Evolutionary conservation across 192 early-diverging fungal species (phyloP).

Genomic region (Entomortierella beljakovae): DNA sequence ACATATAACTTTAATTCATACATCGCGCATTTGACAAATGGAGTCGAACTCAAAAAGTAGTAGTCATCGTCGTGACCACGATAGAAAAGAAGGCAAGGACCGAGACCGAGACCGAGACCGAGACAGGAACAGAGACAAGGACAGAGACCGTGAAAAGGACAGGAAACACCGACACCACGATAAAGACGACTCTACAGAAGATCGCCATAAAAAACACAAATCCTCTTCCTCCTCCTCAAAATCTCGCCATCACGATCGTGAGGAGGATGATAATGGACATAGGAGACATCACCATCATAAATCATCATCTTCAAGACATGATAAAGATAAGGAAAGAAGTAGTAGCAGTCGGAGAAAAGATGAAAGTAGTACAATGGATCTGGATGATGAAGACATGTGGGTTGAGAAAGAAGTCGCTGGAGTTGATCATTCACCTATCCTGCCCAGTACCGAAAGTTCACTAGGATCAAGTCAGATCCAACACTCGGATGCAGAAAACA

Average conservation of each 20-base stretch:
- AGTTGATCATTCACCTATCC: neutral
- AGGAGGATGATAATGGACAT: constrained; percentile 16
- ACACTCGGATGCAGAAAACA: neutral
- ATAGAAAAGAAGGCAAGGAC: constrained; percentile 9
- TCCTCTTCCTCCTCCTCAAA: constrained; percentile 46
- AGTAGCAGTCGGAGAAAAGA: constrained; percentile 6
- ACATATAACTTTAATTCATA: too few relatives aligned
- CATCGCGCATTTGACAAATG: too few relatives aligned
- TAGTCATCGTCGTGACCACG: constrained; percentile 1
- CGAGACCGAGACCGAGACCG: constrained; percentile 1
- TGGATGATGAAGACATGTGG: constrained; percentile 47
- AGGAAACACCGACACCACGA: constrained; percentile 23
- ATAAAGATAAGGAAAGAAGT: constrained; percentile 12
- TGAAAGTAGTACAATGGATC: neutral
- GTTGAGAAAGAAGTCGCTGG: constrained; percentile 37
- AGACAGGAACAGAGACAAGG: constrained; percentile 14
- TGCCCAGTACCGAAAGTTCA: neutral
- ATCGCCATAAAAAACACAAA: constrained; percentile 38
- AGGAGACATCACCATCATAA: constrained; percentile 17
- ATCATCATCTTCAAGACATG: constrained; percentile 27
- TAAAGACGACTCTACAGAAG: constrained; percentile 2
- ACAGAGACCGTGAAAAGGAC: constrained; percentile 17
- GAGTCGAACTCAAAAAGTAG: constrained; percentile 34
- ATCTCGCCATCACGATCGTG: constrained; percentile 26
- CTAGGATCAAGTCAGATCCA: neutral